phyloP scores from a whole-genome alignment of 2,329 filamentous ascomycete genomes.

The Aspergillus brasiliensis region DNA sequence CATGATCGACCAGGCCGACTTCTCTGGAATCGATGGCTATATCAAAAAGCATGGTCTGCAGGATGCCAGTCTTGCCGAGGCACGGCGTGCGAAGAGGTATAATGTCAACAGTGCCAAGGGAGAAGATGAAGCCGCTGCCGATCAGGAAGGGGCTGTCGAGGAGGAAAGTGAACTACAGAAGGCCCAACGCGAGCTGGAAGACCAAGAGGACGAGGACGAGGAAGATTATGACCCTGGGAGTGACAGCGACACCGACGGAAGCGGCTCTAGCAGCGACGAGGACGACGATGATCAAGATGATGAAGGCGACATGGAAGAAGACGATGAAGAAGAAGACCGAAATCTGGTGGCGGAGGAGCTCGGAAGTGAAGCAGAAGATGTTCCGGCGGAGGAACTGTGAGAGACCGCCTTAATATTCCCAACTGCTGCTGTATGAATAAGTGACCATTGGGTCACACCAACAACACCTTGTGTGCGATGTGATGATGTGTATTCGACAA shows the following conservation, averaged over 20 bases:
- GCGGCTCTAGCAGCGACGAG: conserved; percentile 48
- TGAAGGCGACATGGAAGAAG: conserved; percentile 31
- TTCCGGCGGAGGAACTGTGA: conserved; percentile 34
- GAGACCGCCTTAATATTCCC: conserved; percentile 3
- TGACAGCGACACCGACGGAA: conserved; percentile 51
- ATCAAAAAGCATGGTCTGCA: conserved; percentile 63
- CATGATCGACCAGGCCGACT: conserved; percentile 68
- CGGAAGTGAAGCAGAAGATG: conserved; percentile 48
- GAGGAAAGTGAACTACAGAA: conserved; percentile 62
- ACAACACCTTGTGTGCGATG: background rate
- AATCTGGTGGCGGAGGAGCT: conserved; percentile 46
- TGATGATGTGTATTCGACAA: background rate
- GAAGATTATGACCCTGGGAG: conserved; percentile 56
- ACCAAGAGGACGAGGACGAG: conserved; percentile 52
- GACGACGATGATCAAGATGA: conserved; percentile 37
- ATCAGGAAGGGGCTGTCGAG: conserved; percentile 36
- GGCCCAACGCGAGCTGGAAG: conserved; percentile 57
- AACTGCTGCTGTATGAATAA: conserved; percentile 6
- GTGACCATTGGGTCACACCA: background rate
- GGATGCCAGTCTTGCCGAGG: conserved; percentile 64
- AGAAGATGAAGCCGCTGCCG: conserved; percentile 26
- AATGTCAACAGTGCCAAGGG: conserved; percentile 50
- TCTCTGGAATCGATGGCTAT: conserved; percentile 63
- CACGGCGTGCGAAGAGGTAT: conserved; percentile 61
- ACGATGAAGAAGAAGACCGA: conserved; percentile 33